These are phyloP conservation scores for Raffaelea ambrosiae DNA, from an alignment of 2,329 filamentous ascomycete species.

Conservation along the genomic window DNA sequence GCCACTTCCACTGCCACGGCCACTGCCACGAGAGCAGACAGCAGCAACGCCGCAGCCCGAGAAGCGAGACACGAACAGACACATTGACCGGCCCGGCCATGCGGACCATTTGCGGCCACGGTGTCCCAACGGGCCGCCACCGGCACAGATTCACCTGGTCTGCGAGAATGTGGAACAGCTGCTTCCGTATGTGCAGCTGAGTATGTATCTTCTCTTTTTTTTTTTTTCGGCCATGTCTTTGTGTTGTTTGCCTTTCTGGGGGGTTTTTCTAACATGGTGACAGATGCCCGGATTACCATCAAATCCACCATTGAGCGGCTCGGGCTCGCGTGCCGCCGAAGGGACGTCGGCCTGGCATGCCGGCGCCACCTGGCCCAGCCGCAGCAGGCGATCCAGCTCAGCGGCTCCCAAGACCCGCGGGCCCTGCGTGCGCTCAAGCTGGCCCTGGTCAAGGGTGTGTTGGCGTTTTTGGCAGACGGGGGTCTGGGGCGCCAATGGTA, in stretches of 20 bases:
- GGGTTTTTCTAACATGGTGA: too few relatives aligned
- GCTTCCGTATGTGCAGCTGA: conserved; percentile 11
- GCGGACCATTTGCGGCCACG: conserved; percentile 9
- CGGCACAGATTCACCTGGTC: conserved; percentile 9
- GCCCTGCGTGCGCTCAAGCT: conserved; percentile 10
- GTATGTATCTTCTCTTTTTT: not conserved
- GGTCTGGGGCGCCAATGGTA: too few relatives aligned
- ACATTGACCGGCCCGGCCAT: not conserved
- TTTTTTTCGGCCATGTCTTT: not conserved
- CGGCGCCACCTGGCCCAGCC: conserved; percentile 5
- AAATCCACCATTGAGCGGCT: too few relatives aligned
- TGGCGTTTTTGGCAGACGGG: too few relatives aligned
- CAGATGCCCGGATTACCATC: too few relatives aligned
- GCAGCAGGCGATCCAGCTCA: conserved; percentile 1
- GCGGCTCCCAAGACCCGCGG: conserved; percentile 5
- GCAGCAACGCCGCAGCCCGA: not conserved
- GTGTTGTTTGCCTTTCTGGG: too few relatives aligned
- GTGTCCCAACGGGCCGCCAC: conserved; percentile 8
- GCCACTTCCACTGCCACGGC: not conserved
- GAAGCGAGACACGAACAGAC: not conserved
- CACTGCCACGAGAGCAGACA: not conserved
- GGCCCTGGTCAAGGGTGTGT: too few relatives aligned
- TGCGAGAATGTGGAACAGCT: conserved; percentile 7
- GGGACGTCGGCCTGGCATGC: conserved; percentile 2
- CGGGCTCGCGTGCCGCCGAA: too few relatives aligned